These are phyloP conservation scores for Pestalotiopsis sp. DNA, from an alignment of 2,329 filamentous ascomycete species.

Conservation along the genomic window DNA sequence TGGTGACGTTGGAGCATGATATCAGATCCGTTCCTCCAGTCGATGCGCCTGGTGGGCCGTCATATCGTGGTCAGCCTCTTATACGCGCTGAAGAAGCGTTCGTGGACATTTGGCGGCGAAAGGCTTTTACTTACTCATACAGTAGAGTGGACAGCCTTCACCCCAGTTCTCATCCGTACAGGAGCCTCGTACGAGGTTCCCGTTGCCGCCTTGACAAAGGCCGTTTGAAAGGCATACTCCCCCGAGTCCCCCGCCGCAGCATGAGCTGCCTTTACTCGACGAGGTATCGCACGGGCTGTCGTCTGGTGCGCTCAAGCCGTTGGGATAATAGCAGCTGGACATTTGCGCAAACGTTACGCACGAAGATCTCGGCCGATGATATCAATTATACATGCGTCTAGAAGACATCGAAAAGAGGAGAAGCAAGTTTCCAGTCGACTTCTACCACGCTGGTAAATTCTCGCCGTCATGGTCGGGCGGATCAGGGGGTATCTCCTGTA, in stretches of 20 bases:
- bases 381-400: not conserved
- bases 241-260: conserved; percentile 22
- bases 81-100: too few species aligned
- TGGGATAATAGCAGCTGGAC: not conserved
- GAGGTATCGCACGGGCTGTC: not conserved
- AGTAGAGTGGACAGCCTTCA: conserved; percentile 17
- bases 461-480: not conserved
- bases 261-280: conserved; percentile 15
- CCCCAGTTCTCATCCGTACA: conserved; percentile 26
- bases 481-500: not conserved
- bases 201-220: conserved; percentile 21
- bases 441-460: too few species aligned
- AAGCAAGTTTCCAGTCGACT: too few species aligned
- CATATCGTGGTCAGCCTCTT: not conserved
- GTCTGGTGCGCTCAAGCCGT: not conserved
- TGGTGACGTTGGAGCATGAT: conserved; percentile 27
- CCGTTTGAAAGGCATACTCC: conserved; percentile 25
- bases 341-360: not conserved
- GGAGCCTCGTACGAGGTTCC: conserved; percentile 24
- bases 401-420: too few species aligned
- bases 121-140: not conserved
- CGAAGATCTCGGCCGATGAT: not conserved
- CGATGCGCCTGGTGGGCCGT: conserved; percentile 17
- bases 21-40: conserved; percentile 27
- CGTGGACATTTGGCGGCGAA: not conserved